A percentile compares a stretch with the other conserved stretches of the same genome.
These are phyloP conservation scores for Blastobotrys muscicola DNA, from an alignment of 805 yeast genomes.

Conservation along the genomic window DNA sequence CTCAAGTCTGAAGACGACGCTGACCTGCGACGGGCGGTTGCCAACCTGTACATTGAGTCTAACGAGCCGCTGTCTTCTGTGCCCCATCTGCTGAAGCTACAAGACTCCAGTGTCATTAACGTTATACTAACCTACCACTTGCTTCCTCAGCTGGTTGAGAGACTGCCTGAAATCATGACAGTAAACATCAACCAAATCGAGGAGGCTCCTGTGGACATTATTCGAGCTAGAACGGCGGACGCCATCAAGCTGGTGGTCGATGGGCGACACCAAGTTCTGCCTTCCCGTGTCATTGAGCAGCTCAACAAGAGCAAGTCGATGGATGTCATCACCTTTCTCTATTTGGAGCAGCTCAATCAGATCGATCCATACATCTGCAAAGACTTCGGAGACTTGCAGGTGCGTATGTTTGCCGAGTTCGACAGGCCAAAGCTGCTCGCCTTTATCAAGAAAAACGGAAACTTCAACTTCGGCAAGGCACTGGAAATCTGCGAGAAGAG, in stretches of 20 bases:
- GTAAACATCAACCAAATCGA: conserved; percentile 25
- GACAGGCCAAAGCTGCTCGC: conserved; percentile 46
- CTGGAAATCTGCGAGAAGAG: conserved; percentile 51
- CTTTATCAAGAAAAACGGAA: conserved; percentile 47
- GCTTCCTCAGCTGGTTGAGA: conserved; percentile 37
- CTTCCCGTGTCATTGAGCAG: conserved; percentile 40
- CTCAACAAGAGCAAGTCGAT: conserved; percentile 25
- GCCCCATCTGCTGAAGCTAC: conserved; percentile 46
- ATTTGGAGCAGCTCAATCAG: conserved; percentile 48
- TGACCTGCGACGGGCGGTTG: conserved; percentile 16
- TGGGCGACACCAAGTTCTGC: conserved; percentile 55
- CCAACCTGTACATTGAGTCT: conserved; percentile 43
- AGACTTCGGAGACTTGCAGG: conserved; percentile 57
- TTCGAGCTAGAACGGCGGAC: conserved; percentile 34
- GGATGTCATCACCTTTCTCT: conserved; percentile 49
- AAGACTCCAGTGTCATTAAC: conserved; percentile 45
- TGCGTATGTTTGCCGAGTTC: conserved; percentile 54
- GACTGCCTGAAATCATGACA: conserved; percentile 37
- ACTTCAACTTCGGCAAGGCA: conserved; percentile 58
- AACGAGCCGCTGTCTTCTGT: conserved; percentile 57
- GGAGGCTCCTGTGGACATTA: conserved; percentile 32
- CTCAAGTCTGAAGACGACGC: conserved; percentile 25
- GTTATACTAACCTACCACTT: conserved; percentile 58
- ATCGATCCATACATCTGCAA: conserved; percentile 47
- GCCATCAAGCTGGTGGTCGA: conserved; percentile 49